Evolutionary conservation across 1,284 basidiomycete species (phyloP), one percentile per base, ranked within the genome.

Genomic region (Caloboletus firmus): DNA sequence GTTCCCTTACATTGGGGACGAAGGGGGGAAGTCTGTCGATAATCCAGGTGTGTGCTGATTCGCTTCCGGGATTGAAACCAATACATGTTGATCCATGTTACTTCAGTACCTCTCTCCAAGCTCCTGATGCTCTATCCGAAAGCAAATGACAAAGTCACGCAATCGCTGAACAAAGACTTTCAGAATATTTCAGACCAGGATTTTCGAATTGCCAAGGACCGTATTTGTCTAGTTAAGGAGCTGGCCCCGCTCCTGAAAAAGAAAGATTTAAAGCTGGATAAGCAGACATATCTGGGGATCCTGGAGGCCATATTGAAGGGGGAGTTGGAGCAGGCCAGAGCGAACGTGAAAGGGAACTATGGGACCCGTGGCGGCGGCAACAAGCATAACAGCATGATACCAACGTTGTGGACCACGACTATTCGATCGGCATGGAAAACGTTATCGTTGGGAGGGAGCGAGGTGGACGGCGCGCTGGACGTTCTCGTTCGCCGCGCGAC

Each of bases 191-290:
- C 15, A 1, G 3, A 44, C 4, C 26, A 13, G 31, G 54, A 52
- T 0, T 69, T 66, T 55, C 56, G 32, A 35, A 8, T 6, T 0
- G 26, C 57, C 4, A 74, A 74, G 49, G 54, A 65, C 0, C 59
- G 60, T 8, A 51, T 72, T 6, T 52, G 55, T 45, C 18, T 64
- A 15, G 59, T 63, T 8, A 54, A 52, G 22, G 35, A 62, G 4
- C 48, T 72, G n/a, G 9, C 17, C 6, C 41, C 51, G 2, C 46
- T 49, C 5, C 22, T 47, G 11, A 30, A 52, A 4, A 47, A 43
- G 17, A 51, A 26, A 1, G 8, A 1, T 5, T 0, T 30, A 2
- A 36, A 54, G 17, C 30, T 72, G 2, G 50, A 59, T 1, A 31
- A 48, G 18, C 2, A 35, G 0, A 50, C 59, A 3, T 40, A 51